Evolutionary conservation across 768 basidiomycete species (phyloP).

Genomic region (Sporobolomyces roseus): DNA sequence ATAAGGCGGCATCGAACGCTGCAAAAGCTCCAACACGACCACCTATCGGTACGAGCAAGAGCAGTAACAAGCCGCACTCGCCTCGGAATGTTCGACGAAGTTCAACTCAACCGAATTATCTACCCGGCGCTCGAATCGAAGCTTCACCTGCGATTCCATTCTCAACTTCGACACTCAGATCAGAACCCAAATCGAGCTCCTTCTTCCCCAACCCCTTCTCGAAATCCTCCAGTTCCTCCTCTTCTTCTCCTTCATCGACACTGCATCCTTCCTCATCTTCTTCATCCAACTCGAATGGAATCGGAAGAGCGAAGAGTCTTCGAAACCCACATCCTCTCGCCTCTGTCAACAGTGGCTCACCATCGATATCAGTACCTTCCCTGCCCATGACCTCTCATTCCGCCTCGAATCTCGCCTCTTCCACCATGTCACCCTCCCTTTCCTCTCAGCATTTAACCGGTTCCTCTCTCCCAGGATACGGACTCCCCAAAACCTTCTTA

Average conservation of each 20-base stretch:
- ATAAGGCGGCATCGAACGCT: neutral
- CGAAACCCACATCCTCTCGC: neutral
- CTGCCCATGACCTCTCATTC: conserved; percentile 26
- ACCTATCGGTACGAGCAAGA: conserved; percentile 10
- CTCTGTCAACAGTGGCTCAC: conserved; percentile 1
- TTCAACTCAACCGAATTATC: conserved; percentile 32
- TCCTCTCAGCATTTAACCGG: conserved; percentile 14
- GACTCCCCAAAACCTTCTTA: conserved; percentile 48
- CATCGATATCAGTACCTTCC: conserved; percentile 25
- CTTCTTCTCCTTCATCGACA: neutral
- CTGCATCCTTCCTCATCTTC: too few species aligned
- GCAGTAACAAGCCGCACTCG: neutral
- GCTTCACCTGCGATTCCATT: conserved; percentile 10
- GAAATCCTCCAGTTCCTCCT: too few species aligned
- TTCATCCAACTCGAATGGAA: neutral
- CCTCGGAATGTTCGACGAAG: neutral
- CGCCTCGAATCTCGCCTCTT: conserved; percentile 29
- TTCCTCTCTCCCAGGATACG: conserved; percentile 33
- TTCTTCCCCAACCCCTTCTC: conserved; percentile 22
- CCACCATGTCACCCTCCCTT: neutral
- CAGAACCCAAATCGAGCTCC: neutral
- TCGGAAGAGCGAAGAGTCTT: conserved; percentile 7
- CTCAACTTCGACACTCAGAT: neutral
- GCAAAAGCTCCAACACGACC: neutral
- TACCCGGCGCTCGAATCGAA: conserved; percentile 41